phyloP scores from a whole-genome alignment of 2,329 filamentous ascomycete genomes.

The Tetracladium maxilliforme region DNA sequence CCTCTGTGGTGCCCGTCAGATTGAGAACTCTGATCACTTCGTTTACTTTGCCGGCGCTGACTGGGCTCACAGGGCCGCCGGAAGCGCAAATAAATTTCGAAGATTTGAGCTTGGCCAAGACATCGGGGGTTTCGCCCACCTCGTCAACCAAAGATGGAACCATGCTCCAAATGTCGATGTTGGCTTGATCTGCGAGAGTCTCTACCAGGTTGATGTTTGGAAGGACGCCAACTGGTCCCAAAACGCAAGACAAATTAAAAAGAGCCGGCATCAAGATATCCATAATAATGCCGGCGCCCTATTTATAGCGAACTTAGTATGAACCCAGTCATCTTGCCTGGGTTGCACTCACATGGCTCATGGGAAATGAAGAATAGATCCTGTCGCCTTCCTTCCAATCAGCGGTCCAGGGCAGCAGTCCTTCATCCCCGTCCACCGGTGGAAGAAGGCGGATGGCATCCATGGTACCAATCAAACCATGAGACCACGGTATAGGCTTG shows the following conservation, averaged over 20 bases:
- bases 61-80: constrained; percentile 16
- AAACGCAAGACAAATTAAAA: constrained; percentile 17
- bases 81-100: constrained; percentile 21
- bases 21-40: constrained; percentile 17
- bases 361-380: no score
- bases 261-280: constrained; percentile 21
- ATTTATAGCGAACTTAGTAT: constrained; percentile 1
- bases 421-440: no score
- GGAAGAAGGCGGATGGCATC: no score
- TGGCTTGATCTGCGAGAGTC: constrained; percentile 14
- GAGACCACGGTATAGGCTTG: no score
- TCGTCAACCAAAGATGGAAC: constrained; percentile 20
- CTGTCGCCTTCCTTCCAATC: no score
- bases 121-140: constrained; percentile 13
- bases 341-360: no score
- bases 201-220: constrained; percentile 20
- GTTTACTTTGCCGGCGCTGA: constrained; percentile 14
- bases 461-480: no score
- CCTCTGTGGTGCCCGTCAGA: no score
- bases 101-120: constrained; percentile 14
- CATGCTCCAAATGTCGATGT: constrained; percentile 22
- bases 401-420: no score
- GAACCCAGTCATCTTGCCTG: no score
- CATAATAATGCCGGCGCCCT: constrained; percentile 26
- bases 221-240: constrained; percentile 18